Conservation (phyloP, 129 eudicot genomes). For the Mikania micrantha region DNA sequence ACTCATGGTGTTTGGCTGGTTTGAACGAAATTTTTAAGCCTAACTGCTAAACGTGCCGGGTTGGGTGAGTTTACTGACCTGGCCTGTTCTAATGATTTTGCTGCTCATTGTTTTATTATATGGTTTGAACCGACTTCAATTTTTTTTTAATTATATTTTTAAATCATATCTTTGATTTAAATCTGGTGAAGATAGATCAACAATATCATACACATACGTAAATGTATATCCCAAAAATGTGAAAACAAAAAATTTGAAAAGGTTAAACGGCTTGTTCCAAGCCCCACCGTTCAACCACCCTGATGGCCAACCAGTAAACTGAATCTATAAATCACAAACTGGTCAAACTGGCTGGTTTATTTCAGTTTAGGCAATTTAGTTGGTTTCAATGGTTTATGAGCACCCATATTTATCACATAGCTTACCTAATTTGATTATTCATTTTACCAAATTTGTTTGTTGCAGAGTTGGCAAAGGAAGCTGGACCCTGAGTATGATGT, state of each 20-base stretch:
- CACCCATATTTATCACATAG: background rate
- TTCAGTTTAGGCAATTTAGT: background rate
- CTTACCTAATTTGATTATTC: background rate
- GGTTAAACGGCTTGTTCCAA: background rate
- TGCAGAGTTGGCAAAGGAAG: constrained; percentile 95
- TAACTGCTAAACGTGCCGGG: background rate
- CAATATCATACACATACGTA: background rate
- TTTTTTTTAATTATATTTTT: background rate
- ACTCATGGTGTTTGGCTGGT: background rate
- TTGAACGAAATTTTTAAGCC: background rate
- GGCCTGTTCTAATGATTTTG: background rate
- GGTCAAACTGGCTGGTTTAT: background rate
- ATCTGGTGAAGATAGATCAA: background rate
- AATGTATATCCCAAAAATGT: background rate
- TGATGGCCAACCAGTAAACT: too few species aligned
- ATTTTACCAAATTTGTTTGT: background rate
- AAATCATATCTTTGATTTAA: too few species aligned
- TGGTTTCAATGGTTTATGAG: background rate
- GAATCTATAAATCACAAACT: background rate
- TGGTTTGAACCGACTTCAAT: background rate
- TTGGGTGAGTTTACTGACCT: too few species aligned
- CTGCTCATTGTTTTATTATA: too few species aligned
- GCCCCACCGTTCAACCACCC: background rate
- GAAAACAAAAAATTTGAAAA: background rate
- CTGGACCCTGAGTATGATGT: constrained; percentile 89